Conservation (phyloP, 352 stramenopile species). For the Pythium utonaiense region DNA sequence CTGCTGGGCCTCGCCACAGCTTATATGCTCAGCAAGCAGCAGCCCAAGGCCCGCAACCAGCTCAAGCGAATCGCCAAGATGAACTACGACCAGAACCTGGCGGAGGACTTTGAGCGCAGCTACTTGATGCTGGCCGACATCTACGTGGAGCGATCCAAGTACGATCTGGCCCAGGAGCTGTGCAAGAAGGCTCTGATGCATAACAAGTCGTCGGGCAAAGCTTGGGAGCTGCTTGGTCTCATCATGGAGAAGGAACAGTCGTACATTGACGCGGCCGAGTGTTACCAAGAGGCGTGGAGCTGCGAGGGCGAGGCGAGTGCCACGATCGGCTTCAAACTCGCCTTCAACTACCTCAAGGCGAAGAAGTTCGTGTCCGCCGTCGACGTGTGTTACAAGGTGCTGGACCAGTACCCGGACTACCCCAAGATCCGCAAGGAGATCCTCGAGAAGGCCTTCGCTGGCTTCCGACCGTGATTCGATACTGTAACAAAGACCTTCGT, state of each 20-base stretch:
- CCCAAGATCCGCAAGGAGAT: conserved; percentile 94
- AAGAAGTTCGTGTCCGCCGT: conserved; percentile 89
- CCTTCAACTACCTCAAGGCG: conserved; percentile 96
- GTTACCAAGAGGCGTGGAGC: conserved; percentile 89
- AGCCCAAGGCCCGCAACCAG: conserved; percentile 91
- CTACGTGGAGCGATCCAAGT: conserved; percentile 90
- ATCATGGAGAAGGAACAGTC: conserved; percentile 95
- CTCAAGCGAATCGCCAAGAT: conserved; percentile 95
- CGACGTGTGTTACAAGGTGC: conserved; percentile 91
- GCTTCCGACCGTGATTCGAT: conserved; percentile 75
- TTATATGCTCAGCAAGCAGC: conserved; percentile 92
- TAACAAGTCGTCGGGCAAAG: conserved; percentile 90
- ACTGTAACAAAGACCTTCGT: no score
- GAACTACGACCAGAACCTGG: conserved; percentile 81
- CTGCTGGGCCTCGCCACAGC: conserved; percentile 86
- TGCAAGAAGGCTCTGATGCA: conserved; percentile 91
- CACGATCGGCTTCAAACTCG: conserved; percentile 92
- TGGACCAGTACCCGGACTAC: conserved; percentile 93
- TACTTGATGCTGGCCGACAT: conserved; percentile 93
- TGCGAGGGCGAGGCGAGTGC: conserved; percentile 84
- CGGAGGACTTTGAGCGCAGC: conserved; percentile 92
- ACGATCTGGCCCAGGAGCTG: conserved; percentile 91
- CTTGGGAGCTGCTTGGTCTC: conserved; percentile 91
- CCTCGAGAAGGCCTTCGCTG: conserved; percentile 87
- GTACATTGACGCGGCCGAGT: conserved; percentile 91